Conservation (phyloP, 129 eudicot species). For the Flaveria sonorensis region DNA sequence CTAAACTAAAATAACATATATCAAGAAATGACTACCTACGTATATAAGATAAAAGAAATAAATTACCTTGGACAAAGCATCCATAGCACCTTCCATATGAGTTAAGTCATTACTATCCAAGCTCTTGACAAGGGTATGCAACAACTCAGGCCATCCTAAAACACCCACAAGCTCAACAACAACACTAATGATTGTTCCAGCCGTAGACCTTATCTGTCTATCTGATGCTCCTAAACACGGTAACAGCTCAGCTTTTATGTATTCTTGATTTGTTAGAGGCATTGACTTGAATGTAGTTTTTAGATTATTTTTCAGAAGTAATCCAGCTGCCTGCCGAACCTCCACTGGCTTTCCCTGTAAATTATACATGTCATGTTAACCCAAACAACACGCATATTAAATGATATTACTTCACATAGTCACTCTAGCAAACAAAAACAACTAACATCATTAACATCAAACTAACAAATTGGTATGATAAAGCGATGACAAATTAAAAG, state of each 20-base stretch:
- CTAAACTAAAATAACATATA: background rate
- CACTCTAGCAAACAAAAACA: slow-evolving; percentile 20
- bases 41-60: background rate
- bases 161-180: slow-evolving; percentile 86
- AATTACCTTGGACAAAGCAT: slow-evolving; percentile 96
- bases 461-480: background rate
- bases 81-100: slow-evolving; percentile 99
- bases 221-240: slow-evolving; percentile 88
- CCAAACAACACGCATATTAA: slow-evolving; percentile 27
- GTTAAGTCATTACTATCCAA: slow-evolving; percentile 79
- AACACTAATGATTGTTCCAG: slow-evolving; percentile 84
- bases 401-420: background rate
- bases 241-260: slow-evolving; percentile 76
- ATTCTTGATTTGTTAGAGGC: slow-evolving; percentile 81
- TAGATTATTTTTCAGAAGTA: slow-evolving; percentile 86
- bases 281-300: slow-evolving; percentile 60
- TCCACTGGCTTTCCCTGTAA: slow-evolving; percentile 80
- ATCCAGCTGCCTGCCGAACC: slow-evolving; percentile 94
- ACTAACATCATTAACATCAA: slow-evolving; percentile 10
- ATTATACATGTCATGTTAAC: slow-evolving; percentile 5
- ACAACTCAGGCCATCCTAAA: slow-evolving; percentile 84
- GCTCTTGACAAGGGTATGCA: slow-evolving; percentile 74
- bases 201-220: slow-evolving; percentile 77
- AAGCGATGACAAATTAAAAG: background rate
- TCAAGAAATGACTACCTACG: background rate